Percentiles rank a stretch among this genome's conserved stretches.
These are phyloP conservation scores for Geosmithia putterillii DNA, from an alignment of 2,329 filamentous ascomycete species.

Conservation along the genomic window DNA sequence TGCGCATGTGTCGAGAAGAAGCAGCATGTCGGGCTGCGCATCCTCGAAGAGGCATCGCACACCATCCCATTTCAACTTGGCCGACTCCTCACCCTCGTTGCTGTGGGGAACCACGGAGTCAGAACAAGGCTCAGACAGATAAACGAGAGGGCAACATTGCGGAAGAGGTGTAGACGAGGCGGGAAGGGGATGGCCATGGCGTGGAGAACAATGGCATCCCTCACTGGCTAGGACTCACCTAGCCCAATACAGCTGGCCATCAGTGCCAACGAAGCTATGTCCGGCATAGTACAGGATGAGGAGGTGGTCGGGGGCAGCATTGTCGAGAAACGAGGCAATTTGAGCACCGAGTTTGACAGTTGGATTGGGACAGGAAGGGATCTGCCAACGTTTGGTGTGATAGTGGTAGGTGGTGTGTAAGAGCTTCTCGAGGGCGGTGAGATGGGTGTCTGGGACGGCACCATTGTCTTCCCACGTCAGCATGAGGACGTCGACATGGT, in stretches of 20 bases:
- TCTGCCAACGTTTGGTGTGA: constrained; percentile 46
- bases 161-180: not conserved
- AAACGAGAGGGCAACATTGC: constrained; percentile 6
- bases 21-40: constrained; percentile 48
- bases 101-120: constrained; percentile 21
- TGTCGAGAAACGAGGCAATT: constrained; percentile 47
- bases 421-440: constrained; percentile 41
- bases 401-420: constrained; percentile 50
- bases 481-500: constrained; percentile 46
- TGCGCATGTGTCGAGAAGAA: constrained; percentile 50
- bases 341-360: constrained; percentile 49
- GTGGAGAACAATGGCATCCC: not conserved
- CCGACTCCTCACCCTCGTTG: constrained; percentile 43
- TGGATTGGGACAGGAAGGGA: constrained; percentile 46
- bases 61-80: constrained; percentile 51
- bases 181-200: no score
- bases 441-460: constrained; percentile 35
- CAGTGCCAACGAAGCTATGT: constrained; percentile 42
- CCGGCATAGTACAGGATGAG: constrained; percentile 55
- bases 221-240: constrained; percentile 37
- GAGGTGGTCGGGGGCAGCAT: constrained; percentile 44
- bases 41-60: constrained; percentile 51
- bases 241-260: constrained; percentile 54
- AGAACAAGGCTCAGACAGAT: constrained; percentile 3
- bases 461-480: constrained; percentile 45